phyloP scores from a whole-genome alignment of 2,329 filamentous ascomycete genomes.

The Aspergillus awamori region DNA sequence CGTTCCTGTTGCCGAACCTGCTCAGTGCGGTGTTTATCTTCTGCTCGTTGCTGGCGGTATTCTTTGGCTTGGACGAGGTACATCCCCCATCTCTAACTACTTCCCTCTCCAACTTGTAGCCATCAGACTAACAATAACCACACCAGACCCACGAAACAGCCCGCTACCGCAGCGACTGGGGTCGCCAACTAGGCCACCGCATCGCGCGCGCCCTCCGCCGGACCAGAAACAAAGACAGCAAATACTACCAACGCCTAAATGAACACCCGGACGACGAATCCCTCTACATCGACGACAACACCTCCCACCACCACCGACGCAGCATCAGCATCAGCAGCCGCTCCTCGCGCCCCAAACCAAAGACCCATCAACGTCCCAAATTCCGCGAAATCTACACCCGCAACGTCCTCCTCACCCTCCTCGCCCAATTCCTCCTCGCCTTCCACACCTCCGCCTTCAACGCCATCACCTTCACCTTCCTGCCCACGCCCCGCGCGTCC shows the following conservation, averaged over 20 bases:
- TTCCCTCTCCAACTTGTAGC: no score
- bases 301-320: conserved; percentile 23
- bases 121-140: no score
- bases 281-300: conserved; percentile 36
- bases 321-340: conserved; percentile 7
- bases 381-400: conserved; percentile 57
- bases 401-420: conserved; percentile 60
- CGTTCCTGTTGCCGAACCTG: conserved; percentile 71
- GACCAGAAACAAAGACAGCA: conserved; percentile 14
- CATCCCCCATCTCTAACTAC: not conserved
- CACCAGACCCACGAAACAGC: conserved; percentile 41
- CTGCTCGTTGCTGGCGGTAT: conserved; percentile 56
- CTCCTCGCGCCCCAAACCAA: conserved; percentile 32
- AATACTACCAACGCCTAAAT: conserved; percentile 40
- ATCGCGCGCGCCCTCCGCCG: conserved; percentile 33
- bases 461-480: conserved; percentile 74
- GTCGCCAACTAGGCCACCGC: conserved; percentile 41
- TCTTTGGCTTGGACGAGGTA: conserved; percentile 69
- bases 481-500: conserved; percentile 68
- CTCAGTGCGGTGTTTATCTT: conserved; percentile 65
- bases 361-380: conserved; percentile 43
- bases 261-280: conserved; percentile 33
- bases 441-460: conserved; percentile 77
- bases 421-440: conserved; percentile 69
- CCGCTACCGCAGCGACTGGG: conserved; percentile 46